phyloP scores from a whole-genome alignment of 2,329 filamentous ascomycete genomes.

The Curvularia spicifera region DNA sequence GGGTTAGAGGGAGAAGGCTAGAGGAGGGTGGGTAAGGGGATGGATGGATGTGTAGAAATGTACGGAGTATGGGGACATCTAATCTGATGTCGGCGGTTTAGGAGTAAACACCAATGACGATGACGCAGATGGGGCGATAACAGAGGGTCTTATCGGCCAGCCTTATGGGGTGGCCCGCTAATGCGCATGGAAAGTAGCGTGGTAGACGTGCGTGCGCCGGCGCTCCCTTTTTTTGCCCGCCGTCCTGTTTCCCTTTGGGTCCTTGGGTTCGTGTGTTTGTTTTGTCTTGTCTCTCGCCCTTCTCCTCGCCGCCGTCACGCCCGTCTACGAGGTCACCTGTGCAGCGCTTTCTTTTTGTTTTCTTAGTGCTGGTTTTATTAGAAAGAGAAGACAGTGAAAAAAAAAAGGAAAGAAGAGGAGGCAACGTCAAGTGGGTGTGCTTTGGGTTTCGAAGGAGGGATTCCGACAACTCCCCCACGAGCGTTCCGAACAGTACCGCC shows the following conservation, averaged over 20 bases:
- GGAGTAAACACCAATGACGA: not conserved
- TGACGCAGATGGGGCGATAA: not conserved
- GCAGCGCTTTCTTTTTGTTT: not conserved
- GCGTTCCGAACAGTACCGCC: constrained; percentile 11
- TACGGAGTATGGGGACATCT: too few species aligned
- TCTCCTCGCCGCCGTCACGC: not conserved
- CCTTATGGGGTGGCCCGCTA: not conserved
- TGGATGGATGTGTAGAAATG: too few species aligned
- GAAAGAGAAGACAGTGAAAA: not conserved
- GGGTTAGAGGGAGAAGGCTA: too few species aligned
- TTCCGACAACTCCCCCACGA: constrained; percentile 7
- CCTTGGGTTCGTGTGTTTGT: not conserved
- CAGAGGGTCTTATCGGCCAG: not conserved
- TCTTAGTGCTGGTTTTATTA: not conserved
- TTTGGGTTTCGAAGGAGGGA: not conserved
- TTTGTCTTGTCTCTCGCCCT: not conserved
- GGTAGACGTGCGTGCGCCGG: too few species aligned
- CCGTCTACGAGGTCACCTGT: constrained; percentile 7
- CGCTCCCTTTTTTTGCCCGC: not conserved
- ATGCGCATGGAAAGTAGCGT: not conserved
- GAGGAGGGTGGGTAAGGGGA: not conserved
- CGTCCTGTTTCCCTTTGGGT: not conserved
- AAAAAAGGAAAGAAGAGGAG: not conserved
- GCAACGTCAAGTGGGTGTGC: not conserved
- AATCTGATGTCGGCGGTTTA: too few species aligned